phyloP scores from a whole-genome alignment of 345 rosid species.

The Balakata baccata region DNA sequence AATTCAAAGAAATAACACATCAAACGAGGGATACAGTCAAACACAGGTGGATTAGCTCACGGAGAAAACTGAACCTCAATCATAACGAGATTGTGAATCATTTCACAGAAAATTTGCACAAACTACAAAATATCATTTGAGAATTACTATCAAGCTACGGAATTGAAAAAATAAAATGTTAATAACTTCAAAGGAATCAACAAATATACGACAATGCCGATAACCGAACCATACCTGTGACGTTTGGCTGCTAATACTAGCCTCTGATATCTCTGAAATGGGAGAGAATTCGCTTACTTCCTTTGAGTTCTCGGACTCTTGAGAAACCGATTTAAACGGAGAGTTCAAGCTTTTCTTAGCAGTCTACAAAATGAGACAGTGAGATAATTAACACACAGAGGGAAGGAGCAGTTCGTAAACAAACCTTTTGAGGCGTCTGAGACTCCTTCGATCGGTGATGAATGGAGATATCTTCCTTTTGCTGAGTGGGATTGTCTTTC shows the following conservation, averaged over 20 bases:
- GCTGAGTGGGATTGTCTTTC: slow-evolving; percentile 30
- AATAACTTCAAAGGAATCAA: background rate
- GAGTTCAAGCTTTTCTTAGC: slow-evolving; percentile 27
- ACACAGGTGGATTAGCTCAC: background rate
- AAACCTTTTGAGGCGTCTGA: slow-evolving; percentile 30
- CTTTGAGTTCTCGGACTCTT: slow-evolving; percentile 18
- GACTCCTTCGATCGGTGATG: slow-evolving; percentile 22
- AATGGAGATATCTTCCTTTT: slow-evolving; percentile 12
- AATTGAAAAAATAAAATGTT: background rate
- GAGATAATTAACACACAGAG: background rate
- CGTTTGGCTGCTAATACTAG: background rate
- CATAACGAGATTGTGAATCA: background rate
- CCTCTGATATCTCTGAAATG: slow-evolving; percentile 17
- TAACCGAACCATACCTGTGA: slow-evolving; percentile 19
- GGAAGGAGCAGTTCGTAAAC: background rate
- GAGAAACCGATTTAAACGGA: slow-evolving; percentile 13
- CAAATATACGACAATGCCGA: background rate
- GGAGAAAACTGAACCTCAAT: background rate
- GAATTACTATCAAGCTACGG: background rate
- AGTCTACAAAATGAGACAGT: slow-evolving; percentile 11
- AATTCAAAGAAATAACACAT: background rate
- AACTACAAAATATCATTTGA: background rate
- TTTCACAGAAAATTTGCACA: background rate
- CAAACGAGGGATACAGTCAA: background rate
- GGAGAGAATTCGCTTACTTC: slow-evolving; percentile 23